Base-by-base conservation (phyloP, 1,284 basidiomycete species). In the Schizophyllum commune region DNA sequence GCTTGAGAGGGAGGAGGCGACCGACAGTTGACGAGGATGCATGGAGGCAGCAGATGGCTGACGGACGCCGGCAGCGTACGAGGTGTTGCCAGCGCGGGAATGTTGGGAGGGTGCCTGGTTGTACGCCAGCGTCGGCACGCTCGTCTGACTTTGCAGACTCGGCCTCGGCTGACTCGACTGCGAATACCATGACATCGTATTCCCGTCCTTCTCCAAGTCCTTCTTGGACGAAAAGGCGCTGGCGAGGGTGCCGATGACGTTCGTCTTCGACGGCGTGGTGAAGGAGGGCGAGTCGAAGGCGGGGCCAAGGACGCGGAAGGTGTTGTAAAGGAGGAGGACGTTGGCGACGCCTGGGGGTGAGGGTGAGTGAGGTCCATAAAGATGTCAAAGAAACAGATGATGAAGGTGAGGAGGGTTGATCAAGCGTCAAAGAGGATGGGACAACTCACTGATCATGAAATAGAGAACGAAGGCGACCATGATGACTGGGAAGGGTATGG, bases 301-400 rank as follows among this genome's bases (percentile, higher is more conserved):
- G 21, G 81, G 81, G n/a, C 77, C 75, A 47, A 90, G 73, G 56
- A 87, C 77, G n/a, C 83, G 79, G 67, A 88, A 80, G 3, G 84
- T 88, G 68, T 86, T 88, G 73, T 80, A 83, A 32, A 89, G 76
- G n/a, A 89, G 74, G 8, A 79, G 61, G 20, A 86, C 84, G 66
- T 89, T 86, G 13, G 82, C 81, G 22, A 84, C 66, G 55, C 86
- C 88, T 90, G 58, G 54, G 39, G 3, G 17, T 3, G 3, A 3
- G 13, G 9, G 39, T 47, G 4, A 47, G 39, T 8, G 20, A 56
- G 21, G 47, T 47, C 53, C 47, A 39, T 69, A 22, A 71, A 60
- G 52, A 55, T 63, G 51, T 51, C 54, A 58, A 33, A 58, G 60
- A 58, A 60, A 53, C 13, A 11, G 59, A 55, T 27, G 58, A 4